Conservation (phyloP, 257 asterid species). For the Penstemon davidsonii region DNA sequence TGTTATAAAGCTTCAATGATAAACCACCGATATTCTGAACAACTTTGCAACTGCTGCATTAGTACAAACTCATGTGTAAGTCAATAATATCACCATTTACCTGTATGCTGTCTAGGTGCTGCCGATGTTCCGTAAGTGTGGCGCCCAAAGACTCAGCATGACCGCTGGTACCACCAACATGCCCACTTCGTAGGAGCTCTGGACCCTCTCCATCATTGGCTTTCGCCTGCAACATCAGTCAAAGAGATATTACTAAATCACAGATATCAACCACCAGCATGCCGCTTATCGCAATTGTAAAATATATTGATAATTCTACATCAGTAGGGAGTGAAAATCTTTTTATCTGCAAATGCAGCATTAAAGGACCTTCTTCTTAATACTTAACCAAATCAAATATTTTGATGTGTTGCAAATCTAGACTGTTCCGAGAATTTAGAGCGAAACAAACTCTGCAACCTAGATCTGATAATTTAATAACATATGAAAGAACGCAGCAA, state of each 20-base stretch:
- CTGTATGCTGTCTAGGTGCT: conserved; percentile 97
- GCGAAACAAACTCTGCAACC: neutral
- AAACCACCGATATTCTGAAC: conserved; percentile 13
- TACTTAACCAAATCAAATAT: neutral
- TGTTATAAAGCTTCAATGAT: conserved; percentile 22
- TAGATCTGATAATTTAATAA: neutral
- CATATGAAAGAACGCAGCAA: neutral
- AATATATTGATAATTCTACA: no score
- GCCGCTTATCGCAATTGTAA: neutral
- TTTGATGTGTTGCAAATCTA: neutral
- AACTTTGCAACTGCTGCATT: conserved; percentile 12
- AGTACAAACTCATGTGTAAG: conserved; percentile 13
- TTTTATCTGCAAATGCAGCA: neutral
- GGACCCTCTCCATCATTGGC: conserved; percentile 97
- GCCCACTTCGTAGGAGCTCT: conserved; percentile 73
- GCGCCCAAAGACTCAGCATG: conserved; percentile 91
- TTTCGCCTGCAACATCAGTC: conserved; percentile 61
- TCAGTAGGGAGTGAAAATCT: neutral
- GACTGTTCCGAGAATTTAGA: neutral
- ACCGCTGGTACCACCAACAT: conserved; percentile 70
- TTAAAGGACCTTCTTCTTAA: neutral
- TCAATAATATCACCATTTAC: conserved; percentile 39
- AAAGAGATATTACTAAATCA: conserved; percentile 16
- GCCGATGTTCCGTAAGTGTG: conserved; percentile 85
- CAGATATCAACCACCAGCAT: conserved; percentile 23